These are phyloP conservation scores for Cutaneotrichosporon sp. DNA, from an alignment of 1,284 basidiomycete genomes.

Conservation along the genomic window DNA sequence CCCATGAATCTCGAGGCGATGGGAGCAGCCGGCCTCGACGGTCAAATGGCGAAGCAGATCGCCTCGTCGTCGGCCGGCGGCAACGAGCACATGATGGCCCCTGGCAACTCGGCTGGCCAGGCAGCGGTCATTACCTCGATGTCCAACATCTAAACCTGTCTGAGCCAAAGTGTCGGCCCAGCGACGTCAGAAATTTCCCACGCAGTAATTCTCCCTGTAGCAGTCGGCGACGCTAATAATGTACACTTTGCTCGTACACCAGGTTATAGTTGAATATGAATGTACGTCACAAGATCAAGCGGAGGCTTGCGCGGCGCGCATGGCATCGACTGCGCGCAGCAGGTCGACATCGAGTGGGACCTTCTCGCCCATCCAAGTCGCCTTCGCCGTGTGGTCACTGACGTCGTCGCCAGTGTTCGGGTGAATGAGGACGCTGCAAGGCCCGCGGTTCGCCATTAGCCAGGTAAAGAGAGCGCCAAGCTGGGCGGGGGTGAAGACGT, in stretches of 20 bases:
- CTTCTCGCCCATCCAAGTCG: constrained; percentile 68
- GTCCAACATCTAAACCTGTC: background rate
- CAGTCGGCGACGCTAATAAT: background rate
- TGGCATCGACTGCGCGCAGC: constrained; percentile 30
- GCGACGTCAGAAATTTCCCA: background rate
- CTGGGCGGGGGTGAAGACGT: constrained; percentile 66
- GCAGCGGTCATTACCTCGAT: constrained; percentile 4
- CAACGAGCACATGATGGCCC: background rate
- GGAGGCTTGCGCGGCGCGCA: background rate
- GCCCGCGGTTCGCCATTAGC: constrained; percentile 65
- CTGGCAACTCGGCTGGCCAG: constrained; percentile 5
- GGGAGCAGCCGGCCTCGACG: constrained; percentile 41
- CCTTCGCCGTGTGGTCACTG: constrained; percentile 65
- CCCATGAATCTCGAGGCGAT: constrained; percentile 53
- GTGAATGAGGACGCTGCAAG: constrained; percentile 70
- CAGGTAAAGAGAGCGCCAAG: constrained; percentile 67
- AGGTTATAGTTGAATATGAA: background rate
- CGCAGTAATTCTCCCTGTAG: background rate
- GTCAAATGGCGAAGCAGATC: constrained; percentile 41
- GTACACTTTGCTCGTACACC: background rate
- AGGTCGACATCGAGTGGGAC: constrained; percentile 61
- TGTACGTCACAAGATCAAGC: background rate
- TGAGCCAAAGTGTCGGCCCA: too few relatives aligned
- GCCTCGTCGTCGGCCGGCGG: constrained; percentile 34
- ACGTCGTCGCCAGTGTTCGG: constrained; percentile 66